phyloP scores from a whole-genome alignment of 495 filamentous ascomycete species.

The Penicillium daleae region DNA sequence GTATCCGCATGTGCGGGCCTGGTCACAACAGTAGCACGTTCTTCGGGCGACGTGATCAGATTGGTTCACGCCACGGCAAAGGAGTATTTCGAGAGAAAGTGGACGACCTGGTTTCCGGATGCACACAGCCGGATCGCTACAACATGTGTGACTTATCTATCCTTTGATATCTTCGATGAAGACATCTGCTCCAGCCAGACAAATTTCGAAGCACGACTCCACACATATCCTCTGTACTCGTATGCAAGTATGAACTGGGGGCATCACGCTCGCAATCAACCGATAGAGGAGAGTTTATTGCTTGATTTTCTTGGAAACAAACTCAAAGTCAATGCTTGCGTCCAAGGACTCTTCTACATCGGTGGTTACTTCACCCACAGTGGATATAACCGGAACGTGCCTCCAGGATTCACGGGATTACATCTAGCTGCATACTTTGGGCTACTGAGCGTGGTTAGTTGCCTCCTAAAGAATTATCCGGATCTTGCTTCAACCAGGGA shows the following conservation, averaged over 20 bases:
- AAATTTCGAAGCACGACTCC: background rate
- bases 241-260: conserved; percentile 1
- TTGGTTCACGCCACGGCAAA: conserved; percentile 60
- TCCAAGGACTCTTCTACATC: background rate
- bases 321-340: background rate
- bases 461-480: background rate
- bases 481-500: background rate
- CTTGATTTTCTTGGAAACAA: background rate
- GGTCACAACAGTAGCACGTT: conserved; percentile 39
- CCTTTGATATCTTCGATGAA: conserved; percentile 12
- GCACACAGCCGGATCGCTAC: conserved; percentile 13
- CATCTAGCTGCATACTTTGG: conserved; percentile 1
- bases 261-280: background rate
- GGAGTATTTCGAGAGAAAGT: conserved; percentile 46
- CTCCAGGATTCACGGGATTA: background rate
- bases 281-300: background rate
- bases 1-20: conserved; percentile 56
- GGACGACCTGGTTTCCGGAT: conserved; percentile 20
- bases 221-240: background rate
- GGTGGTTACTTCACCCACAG: background rate
- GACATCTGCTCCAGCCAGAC: background rate
- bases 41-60: conserved; percentile 29
- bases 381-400: background rate
- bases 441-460: background rate
- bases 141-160: conserved; percentile 28